Percentiles rank a stretch among this genome's conserved stretches.
These are phyloP conservation scores for Davidsoniella neocaledoniae DNA, from an alignment of 2,329 filamentous ascomycete genomes.

Conservation along the genomic window DNA sequence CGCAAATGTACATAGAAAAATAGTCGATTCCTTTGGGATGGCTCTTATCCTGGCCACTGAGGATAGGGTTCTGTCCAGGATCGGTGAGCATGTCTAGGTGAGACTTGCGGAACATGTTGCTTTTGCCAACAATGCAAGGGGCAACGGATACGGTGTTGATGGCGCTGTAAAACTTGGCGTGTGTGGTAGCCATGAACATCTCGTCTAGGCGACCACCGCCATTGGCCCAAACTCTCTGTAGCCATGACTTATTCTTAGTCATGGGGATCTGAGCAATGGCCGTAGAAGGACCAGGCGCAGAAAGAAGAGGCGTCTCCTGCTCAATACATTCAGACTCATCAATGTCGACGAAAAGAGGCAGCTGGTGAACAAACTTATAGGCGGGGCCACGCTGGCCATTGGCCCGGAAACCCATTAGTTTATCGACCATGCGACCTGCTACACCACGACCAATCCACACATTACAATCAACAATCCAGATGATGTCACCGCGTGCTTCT, in stretches of 20 bases:
- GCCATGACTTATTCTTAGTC: slow-evolving; percentile 9
- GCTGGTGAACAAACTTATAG: slow-evolving; percentile 88
- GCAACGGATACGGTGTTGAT: slow-evolving; percentile 88
- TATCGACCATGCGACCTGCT: slow-evolving; percentile 76
- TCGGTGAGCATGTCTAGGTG: slow-evolving; percentile 64
- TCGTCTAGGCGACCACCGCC: slow-evolving; percentile 81
- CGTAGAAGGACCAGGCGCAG: background rate
- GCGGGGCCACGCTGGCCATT: slow-evolving; percentile 30
- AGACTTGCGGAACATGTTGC: slow-evolving; percentile 92
- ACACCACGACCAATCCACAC: slow-evolving; percentile 75
- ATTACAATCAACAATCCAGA: slow-evolving; percentile 96
- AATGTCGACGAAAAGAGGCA: slow-evolving; percentile 76
- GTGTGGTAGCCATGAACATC: slow-evolving; percentile 80
- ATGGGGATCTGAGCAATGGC: background rate
- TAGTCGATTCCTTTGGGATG: slow-evolving; percentile 58
- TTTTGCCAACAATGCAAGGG: slow-evolving; percentile 90
- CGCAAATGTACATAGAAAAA: slow-evolving; percentile 93
- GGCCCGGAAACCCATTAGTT: slow-evolving; percentile 50
- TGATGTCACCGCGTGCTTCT: slow-evolving; percentile 69
- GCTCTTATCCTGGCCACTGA: slow-evolving; percentile 19
- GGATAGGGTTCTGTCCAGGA: slow-evolving; percentile 27
- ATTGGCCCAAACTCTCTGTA: slow-evolving; percentile 21
- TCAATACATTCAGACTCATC: slow-evolving; percentile 15
- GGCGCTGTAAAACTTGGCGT: slow-evolving; percentile 94
- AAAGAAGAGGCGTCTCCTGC: slow-evolving; percentile 7